Evolutionary conservation across 192 early-diverging fungal genomes (phyloP).

Genomic region (Coemansia sp.): DNA sequence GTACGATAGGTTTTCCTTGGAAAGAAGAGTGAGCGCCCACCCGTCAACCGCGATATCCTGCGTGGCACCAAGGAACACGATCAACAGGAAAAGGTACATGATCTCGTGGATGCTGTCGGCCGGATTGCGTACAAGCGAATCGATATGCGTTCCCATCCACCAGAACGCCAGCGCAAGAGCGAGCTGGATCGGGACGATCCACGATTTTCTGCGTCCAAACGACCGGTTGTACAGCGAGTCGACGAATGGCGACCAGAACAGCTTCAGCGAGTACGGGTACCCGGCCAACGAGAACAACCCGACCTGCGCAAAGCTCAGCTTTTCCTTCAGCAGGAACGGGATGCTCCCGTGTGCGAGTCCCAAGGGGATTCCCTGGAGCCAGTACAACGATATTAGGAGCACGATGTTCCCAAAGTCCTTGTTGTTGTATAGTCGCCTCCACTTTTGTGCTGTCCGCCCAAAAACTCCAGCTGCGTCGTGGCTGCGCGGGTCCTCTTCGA

Average conservation of each 20-base stretch:
- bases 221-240: constrained; percentile 82
- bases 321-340: constrained; percentile 92
- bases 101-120: constrained; percentile 56
- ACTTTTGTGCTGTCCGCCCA: constrained; percentile 15
- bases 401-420: constrained; percentile 58
- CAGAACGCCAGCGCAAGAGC: constrained; percentile 77
- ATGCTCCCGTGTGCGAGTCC: constrained; percentile 90
- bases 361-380: constrained; percentile 94
- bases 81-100: constrained; percentile 74
- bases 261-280: constrained; percentile 97
- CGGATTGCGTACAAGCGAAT: constrained; percentile 64
- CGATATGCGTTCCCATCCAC: constrained; percentile 78
- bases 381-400: constrained; percentile 60
- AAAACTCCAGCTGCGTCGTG: constrained; percentile 14
- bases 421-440: constrained; percentile 44
- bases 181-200: constrained; percentile 98
- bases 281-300: constrained; percentile 92
- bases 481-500: constrained; percentile 38
- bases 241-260: constrained; percentile 97
- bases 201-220: constrained; percentile 91
- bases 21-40: constrained; percentile 92
- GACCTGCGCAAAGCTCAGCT: constrained; percentile 89
- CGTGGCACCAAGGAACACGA: constrained; percentile 95
- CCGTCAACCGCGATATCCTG: constrained; percentile 83
- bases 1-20: constrained; percentile 89